Evolutionary conservation across 176 grass and related monocot species (phyloP).

Genomic region (Cenchrus fungigraminus): DNA sequence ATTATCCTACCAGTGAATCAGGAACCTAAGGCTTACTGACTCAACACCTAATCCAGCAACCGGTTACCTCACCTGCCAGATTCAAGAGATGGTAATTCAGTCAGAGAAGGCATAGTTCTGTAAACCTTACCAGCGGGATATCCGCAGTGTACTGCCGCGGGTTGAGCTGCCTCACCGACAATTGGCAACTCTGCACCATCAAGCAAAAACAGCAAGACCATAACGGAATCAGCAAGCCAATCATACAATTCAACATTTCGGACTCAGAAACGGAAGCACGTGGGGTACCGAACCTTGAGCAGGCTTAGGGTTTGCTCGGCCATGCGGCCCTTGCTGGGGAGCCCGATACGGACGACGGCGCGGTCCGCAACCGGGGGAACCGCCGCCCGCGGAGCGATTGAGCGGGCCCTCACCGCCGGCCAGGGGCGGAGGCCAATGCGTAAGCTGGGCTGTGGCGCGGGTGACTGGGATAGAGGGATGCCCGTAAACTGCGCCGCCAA

Average conservation of each 20-base stretch:
- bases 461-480: slow-evolving; percentile 1
- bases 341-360: slow-evolving; percentile 71
- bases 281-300: slow-evolving; percentile 53
- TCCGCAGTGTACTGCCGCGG: slow-evolving; percentile 90
- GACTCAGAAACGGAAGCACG: not conserved
- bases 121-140: slow-evolving; percentile 72
- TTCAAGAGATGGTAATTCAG: not conserved
- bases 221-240: slow-evolving; percentile 24
- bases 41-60: not conserved
- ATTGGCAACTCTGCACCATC: slow-evolving; percentile 74
- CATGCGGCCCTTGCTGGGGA: slow-evolving; percentile 95
- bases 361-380: slow-evolving; percentile 45
- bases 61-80: not conserved
- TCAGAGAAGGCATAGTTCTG: not conserved
- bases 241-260: not conserved
- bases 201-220: not conserved
- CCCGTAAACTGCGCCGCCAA: slow-evolving; percentile 6
- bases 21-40: not conserved
- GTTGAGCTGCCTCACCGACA: slow-evolving; percentile 79
- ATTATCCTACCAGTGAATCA: not conserved
- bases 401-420: not conserved
- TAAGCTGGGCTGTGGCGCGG: not conserved
- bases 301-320: slow-evolving; percentile 90
- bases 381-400: slow-evolving; percentile 5
- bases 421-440: not conserved